A percentile compares a stretch with the other conserved stretches of the same genome.
phyloP scores from a whole-genome alignment of 164 flowering plant species.

The Malania oleifera region DNA sequence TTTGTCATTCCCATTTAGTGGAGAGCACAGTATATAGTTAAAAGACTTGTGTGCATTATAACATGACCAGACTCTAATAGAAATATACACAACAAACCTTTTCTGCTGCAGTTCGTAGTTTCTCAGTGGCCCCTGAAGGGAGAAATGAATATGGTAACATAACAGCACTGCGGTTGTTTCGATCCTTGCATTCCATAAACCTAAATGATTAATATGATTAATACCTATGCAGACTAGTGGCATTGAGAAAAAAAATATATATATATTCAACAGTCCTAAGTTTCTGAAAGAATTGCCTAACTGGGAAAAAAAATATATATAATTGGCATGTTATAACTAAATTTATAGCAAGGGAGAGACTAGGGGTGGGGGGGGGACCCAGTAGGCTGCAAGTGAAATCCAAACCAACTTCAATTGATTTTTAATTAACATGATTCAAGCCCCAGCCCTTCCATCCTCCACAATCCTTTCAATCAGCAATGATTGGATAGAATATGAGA shows the following conservation, averaged over 20 bases:
- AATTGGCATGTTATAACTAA: too few relatives aligned
- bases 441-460: too few relatives aligned
- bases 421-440: too few relatives aligned
- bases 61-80: background rate
- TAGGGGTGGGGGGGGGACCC: too few relatives aligned
- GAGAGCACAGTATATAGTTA: too few relatives aligned
- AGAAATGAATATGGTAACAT: slow-evolving; percentile 84
- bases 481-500: background rate
- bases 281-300: background rate
- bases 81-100: slow-evolving; percentile 37
- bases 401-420: too few relatives aligned
- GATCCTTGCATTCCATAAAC: slow-evolving; percentile 98
- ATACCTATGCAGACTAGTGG: background rate
- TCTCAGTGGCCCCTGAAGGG: slow-evolving; percentile 79
- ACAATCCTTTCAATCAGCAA: background rate
- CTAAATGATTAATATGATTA: slow-evolving; percentile 33
- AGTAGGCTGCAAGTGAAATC: too few relatives aligned
- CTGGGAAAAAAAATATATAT: too few relatives aligned
- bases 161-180: slow-evolving; percentile 74
- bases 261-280: background rate
- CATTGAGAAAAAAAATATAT: background rate
- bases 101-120: slow-evolving; percentile 69
- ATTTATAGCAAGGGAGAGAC: too few relatives aligned
- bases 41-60: too few relatives aligned
- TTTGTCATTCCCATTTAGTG: too few relatives aligned